Conservation (phyloP, 306 rosid genomes). For the Quillaja saponaria region DNA sequence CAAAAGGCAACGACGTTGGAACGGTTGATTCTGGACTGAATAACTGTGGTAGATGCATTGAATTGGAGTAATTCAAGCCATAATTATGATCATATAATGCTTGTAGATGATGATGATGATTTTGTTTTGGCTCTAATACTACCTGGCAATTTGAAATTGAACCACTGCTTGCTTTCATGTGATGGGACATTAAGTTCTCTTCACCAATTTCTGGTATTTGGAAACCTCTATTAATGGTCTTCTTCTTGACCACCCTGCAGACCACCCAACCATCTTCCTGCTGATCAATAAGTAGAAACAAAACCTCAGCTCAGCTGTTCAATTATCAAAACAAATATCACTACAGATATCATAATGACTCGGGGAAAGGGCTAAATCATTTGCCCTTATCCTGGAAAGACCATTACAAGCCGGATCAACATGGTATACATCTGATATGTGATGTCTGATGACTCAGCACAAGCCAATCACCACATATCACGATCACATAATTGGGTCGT, state of each 20-base stretch:
- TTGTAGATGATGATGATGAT: slow-evolving; percentile 42
- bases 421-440: too few relatives aligned
- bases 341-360: too few relatives aligned
- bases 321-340: background rate
- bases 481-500: too few relatives aligned
- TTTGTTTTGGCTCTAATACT: slow-evolving; percentile 52
- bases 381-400: too few relatives aligned
- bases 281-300: background rate
- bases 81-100: slow-evolving; percentile 40
- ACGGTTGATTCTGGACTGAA: slow-evolving; percentile 73
- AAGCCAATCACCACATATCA: too few relatives aligned
- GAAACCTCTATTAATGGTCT: slow-evolving; percentile 55
- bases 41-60: slow-evolving; percentile 85
- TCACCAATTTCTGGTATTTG: slow-evolving; percentile 51
- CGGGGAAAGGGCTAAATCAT: too few relatives aligned
- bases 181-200: slow-evolving; percentile 25
- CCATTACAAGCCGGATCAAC: too few relatives aligned
- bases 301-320: too few relatives aligned
- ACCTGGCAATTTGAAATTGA: slow-evolving; percentile 6
- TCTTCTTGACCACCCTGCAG: slow-evolving; percentile 92
- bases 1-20: slow-evolving; percentile 16
- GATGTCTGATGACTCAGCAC: too few relatives aligned
- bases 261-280: slow-evolving; percentile 99
- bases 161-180: slow-evolving; percentile 50
- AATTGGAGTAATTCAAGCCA: slow-evolving; percentile 55